Base-by-base conservation (phyloP, 2,329 filamentous ascomycete species). In the Sclerotinia trifoliorum region DNA sequence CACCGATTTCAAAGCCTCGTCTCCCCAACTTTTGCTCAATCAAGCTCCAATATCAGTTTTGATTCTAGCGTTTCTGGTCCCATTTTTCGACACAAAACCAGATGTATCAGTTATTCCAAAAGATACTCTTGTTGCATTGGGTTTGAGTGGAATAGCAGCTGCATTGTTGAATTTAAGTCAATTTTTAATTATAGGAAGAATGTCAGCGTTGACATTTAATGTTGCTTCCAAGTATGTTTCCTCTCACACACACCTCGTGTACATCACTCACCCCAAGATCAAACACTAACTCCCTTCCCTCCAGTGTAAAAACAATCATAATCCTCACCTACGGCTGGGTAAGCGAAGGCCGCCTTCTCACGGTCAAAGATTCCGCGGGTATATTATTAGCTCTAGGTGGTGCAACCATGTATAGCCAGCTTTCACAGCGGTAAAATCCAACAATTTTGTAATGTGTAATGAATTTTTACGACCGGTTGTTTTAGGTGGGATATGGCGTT, bases 311-410 rank as follows among this genome's bases (percentile, higher is more conserved):
- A 77, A 81, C 80, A 21, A 80, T 82, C 44, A 77, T 81, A 46
- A 82, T 82, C 63, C 74, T 82, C 69, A 79, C 78, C 29, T 80
- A 81, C 71, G 80, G 80, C 15, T 82, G 80, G 80, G 78, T 81
- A 67, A 81, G 78, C 73, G 80, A 82, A 71, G 79, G 79, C 66
- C 79, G 80, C 70, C 73, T 78, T 15, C 74, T 81, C 42, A 80
- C 76, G 56, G 65, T 75, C 15, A 75, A 76, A 55, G 81, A 82
- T 69, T 75, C 77, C 68, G 73, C 79, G n/a, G 81, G 80, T 68
- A 80, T 82, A 15, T 65, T 80, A n/a, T 72, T 82, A 39, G 80
- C 81, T 44, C 73, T 82, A 10, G 79, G 81, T 17, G 81, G 81
- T 39, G 80, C 80, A 49, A 81, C 80, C 73, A 76, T 81, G 26